Conservation (phyloP, 1,284 basidiomycete species). For the Vanrija humicola region DNA sequence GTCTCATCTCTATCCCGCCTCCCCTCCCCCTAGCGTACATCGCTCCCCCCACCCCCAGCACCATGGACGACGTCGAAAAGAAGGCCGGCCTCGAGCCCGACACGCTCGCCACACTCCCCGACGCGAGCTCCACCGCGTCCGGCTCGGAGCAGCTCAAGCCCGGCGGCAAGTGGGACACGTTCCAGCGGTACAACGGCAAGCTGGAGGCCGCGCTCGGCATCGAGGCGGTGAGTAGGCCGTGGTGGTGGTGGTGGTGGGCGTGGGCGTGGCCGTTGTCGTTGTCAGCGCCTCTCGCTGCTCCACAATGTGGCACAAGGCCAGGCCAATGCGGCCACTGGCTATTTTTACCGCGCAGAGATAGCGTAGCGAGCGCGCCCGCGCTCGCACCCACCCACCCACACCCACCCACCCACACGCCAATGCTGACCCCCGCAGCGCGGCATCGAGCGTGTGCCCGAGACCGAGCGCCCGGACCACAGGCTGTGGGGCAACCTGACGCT, state of each 20-base stretch:
- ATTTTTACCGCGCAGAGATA: not conserved
- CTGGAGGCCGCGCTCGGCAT: conserved; percentile 30
- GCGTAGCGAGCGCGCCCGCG: not conserved
- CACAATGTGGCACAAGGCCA: not conserved
- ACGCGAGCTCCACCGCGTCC: not conserved
- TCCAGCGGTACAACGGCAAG: conserved; percentile 23
- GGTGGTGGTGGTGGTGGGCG: too few species aligned
- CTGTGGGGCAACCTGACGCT: conserved; percentile 29
- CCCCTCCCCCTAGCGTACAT: not conserved
- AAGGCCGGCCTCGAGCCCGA: not conserved
- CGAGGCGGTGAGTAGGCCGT: conserved; percentile 26
- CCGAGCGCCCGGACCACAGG: conserved; percentile 24
- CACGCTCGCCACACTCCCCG: not conserved
- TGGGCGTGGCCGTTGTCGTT: too few species aligned
- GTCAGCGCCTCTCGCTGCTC: not conserved
- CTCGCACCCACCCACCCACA: not conserved
- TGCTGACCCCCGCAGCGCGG: conserved; percentile 24
- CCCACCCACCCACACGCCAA: not conserved
- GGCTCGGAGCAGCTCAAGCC: not conserved
- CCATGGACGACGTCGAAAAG: not conserved
- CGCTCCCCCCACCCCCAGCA: too few species aligned
- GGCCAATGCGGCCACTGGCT: not conserved
- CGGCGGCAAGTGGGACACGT: conserved; percentile 14
- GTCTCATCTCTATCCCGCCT: not conserved
- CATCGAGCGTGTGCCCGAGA: conserved; percentile 38